Conservation (phyloP, 140 eudicot genomes). For the Flaveria floridana region DNA sequence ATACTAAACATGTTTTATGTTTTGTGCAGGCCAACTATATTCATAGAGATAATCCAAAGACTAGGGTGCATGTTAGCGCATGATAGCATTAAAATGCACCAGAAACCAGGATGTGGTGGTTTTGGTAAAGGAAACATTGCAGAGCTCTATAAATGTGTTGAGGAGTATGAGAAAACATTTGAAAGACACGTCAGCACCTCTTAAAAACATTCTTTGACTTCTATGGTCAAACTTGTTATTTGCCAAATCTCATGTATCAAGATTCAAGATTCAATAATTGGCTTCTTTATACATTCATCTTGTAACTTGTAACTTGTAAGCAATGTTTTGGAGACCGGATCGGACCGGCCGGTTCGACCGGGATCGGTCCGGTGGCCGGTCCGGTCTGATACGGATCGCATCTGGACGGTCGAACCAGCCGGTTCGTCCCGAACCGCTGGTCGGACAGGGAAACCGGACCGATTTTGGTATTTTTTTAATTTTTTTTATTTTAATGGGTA, state of each 20-base stretch:
- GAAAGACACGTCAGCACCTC: conserved; percentile 29
- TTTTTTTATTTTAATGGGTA: too few species aligned
- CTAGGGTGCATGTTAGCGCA: conserved; percentile 52
- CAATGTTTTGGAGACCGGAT: too few species aligned
- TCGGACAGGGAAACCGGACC: too few species aligned
- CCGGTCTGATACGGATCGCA: too few species aligned
- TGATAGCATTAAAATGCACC: conserved; percentile 40
- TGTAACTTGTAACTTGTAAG: too few species aligned
- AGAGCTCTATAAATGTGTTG: conserved; percentile 66
- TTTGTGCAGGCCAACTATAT: conserved; percentile 67
- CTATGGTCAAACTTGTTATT: neutral
- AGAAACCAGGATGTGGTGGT: conserved; percentile 81
- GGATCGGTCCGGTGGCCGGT: too few species aligned
- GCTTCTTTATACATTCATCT: too few species aligned
- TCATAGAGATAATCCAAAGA: conserved; percentile 74
- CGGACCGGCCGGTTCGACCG: too few species aligned
- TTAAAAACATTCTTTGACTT: neutral
- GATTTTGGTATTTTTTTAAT: too few species aligned
- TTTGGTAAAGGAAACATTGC: conserved; percentile 81
- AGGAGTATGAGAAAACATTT: conserved; percentile 68
- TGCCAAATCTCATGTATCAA: neutral
- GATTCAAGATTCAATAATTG: neutral
- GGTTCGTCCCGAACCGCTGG: too few species aligned
- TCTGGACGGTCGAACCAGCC: too few species aligned
- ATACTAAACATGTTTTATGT: neutral